These are phyloP conservation scores for Austroboletus novae-zelandiae DNA, from an alignment of 1,284 basidiomycete genomes.

Conservation along the genomic window DNA sequence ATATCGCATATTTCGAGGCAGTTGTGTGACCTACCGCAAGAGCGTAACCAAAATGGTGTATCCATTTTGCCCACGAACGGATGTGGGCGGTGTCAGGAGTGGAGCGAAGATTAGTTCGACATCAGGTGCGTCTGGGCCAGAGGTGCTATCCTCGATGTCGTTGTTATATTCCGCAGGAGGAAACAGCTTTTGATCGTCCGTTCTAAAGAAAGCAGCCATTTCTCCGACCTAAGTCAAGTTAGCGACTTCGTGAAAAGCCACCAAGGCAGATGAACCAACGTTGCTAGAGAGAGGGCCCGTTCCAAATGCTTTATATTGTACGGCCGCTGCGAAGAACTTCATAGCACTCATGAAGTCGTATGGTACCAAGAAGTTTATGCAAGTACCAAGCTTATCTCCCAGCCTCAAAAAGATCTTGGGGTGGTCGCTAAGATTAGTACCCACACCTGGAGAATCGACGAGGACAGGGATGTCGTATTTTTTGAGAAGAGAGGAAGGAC, in stretches of 20 bases:
- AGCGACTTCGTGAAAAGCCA: background rate
- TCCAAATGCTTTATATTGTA: conserved; percentile 43
- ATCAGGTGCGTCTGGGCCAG: conserved; percentile 56
- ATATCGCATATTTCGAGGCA: background rate
- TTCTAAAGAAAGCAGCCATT: conserved; percentile 54
- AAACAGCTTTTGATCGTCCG: conserved; percentile 53
- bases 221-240: conserved; percentile 48
- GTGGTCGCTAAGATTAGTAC: conserved; percentile 61
- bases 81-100: conserved; percentile 20
- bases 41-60: conserved; percentile 19
- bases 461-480: conserved; percentile 49
- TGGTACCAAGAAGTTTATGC: conserved; percentile 41
- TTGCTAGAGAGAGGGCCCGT: conserved; percentile 54
- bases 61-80: conserved; percentile 13
- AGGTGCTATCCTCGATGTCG: conserved; percentile 50
- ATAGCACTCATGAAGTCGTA: conserved; percentile 34
- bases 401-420: conserved; percentile 46
- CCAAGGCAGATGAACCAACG: conserved; percentile 35
- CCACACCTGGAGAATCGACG: conserved; percentile 57
- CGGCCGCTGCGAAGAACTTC: conserved; percentile 34
- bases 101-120: conserved; percentile 56
- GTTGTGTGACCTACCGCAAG: conserved; percentile 22
- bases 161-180: conserved; percentile 40
- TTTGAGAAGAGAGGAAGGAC: conserved; percentile 53
- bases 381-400: conserved; percentile 47